Conservation (phyloP, 352 stramenopile genomes). For the Globisporangium cystogenes region DNA sequence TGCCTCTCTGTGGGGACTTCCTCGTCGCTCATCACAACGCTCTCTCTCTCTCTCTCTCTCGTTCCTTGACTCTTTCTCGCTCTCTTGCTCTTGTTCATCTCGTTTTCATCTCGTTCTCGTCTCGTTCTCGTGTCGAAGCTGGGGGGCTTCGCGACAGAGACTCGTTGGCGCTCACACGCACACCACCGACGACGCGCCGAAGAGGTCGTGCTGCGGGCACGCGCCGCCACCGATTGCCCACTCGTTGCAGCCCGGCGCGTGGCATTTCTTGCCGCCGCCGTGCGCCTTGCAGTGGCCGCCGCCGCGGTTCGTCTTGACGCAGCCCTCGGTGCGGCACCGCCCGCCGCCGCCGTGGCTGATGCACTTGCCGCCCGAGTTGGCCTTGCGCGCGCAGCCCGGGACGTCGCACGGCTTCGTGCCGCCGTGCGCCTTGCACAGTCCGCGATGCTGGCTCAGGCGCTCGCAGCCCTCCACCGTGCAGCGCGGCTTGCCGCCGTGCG, state of each 20-base stretch:
- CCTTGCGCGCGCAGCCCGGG: slow-evolving; percentile 53
- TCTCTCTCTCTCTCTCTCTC: neutral
- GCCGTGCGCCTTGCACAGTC: slow-evolving; percentile 79
- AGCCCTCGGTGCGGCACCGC: slow-evolving; percentile 58
- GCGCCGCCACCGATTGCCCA: slow-evolving; percentile 66
- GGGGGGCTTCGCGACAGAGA: slow-evolving; percentile 6
- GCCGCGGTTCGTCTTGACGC: slow-evolving; percentile 70
- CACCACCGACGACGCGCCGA: slow-evolving; percentile 32
- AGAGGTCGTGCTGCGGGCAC: slow-evolving; percentile 60
- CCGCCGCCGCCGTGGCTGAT: slow-evolving; percentile 77
- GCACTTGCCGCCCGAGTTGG: slow-evolving; percentile 74
- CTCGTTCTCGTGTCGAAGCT: neutral
- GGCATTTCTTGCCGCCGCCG: slow-evolving; percentile 76
- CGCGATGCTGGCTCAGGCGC: slow-evolving; percentile 50
- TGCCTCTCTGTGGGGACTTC: too few relatives aligned
- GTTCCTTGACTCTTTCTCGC: neutral
- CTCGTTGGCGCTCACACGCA: slow-evolving; percentile 35
- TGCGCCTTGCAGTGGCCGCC: slow-evolving; percentile 77
- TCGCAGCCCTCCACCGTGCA: slow-evolving; percentile 66
- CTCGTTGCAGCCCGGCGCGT: slow-evolving; percentile 44
- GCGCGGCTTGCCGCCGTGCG: slow-evolving; percentile 65
- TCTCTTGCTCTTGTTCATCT: neutral
- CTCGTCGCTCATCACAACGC: too few relatives aligned
- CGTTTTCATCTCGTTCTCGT: neutral
- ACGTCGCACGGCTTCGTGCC: slow-evolving; percentile 61